Evolutionary conservation across 1,139 yeast species (phyloP).

Genomic region (Candida frijolesensis): DNA sequence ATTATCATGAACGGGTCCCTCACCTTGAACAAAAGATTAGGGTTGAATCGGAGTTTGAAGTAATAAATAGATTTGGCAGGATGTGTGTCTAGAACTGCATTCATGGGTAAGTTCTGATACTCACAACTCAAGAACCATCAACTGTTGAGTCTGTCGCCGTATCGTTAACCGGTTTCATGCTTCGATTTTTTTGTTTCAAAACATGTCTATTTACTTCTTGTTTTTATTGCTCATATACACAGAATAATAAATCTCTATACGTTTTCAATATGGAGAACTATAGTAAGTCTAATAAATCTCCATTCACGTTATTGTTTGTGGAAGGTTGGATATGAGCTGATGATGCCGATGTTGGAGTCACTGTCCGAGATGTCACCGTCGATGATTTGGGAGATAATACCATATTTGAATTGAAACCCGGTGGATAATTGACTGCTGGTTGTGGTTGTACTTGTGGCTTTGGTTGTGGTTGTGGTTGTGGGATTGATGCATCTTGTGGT

Average conservation of each 20-base stretch:
- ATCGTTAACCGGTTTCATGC: too few species aligned
- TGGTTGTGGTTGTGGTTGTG: constrained; percentile 3
- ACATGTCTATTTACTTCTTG: background rate
- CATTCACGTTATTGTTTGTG: constrained; percentile 4
- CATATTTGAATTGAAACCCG: constrained; percentile 30
- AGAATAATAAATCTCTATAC: background rate
- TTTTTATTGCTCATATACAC: background rate
- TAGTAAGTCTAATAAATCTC: constrained; percentile 15
- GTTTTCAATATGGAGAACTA: background rate
- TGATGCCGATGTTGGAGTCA: background rate
- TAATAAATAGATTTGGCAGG: too few species aligned
- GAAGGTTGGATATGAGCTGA: background rate
- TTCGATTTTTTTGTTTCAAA: too few species aligned
- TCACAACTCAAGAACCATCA: too few species aligned
- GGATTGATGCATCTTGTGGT: background rate
- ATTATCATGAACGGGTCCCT: too few species aligned
- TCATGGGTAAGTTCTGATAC: too few species aligned
- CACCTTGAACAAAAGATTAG: too few species aligned
- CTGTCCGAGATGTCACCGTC: background rate
- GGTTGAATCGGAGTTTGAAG: too few species aligned
- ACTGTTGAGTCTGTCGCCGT: too few species aligned
- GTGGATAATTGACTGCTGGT: constrained; percentile 24
- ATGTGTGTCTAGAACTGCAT: too few species aligned
- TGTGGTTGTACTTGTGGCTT: background rate
- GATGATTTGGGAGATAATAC: constrained; percentile 22